Evolutionary conservation across 2,329 filamentous ascomycete genomes (phyloP).

Genomic region (Phialophora expanda): DNA sequence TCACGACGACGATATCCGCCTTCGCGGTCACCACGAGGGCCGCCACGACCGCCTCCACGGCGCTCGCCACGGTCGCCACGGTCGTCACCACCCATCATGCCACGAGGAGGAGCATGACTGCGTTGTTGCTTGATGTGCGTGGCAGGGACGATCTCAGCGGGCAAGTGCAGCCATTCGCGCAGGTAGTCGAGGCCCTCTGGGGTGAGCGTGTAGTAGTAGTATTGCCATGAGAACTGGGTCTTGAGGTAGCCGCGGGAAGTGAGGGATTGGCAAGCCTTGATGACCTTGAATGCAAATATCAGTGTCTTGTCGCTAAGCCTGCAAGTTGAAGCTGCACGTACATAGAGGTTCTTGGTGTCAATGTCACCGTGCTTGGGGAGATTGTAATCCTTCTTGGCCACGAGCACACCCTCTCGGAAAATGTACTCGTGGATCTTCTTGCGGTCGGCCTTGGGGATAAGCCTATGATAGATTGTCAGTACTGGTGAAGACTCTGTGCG

Average conservation of each 20-base stretch:
- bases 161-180: slow-evolving; percentile 99
- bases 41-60: slow-evolving; percentile 82
- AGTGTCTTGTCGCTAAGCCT: slow-evolving; percentile 3
- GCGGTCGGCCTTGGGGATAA: slow-evolving; percentile 99
- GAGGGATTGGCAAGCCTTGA: slow-evolving; percentile 99
- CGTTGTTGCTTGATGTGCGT: slow-evolving; percentile 99
- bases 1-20: slow-evolving; percentile 86
- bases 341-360: slow-evolving; percentile 99
- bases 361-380: slow-evolving; percentile 96
- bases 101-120: slow-evolving; percentile 95
- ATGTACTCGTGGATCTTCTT: slow-evolving; percentile 99
- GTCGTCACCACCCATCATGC: slow-evolving; percentile 92
- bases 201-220: slow-evolving; percentile 99
- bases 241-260: slow-evolving; percentile 98
- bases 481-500: not conserved
- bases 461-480: slow-evolving; percentile 59
- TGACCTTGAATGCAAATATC: slow-evolving; percentile 59
- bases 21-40: slow-evolving; percentile 75
- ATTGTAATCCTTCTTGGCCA: slow-evolving; percentile 99
- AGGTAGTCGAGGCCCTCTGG: slow-evolving; percentile 99
- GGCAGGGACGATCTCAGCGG: slow-evolving; percentile 98
- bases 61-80: slow-evolving; percentile 72
- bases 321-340: slow-evolving; percentile 45
- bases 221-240: slow-evolving; percentile 99
- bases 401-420: slow-evolving; percentile 90